Conservation (phyloP, 345 rosid species). For the Boechera retrofracta region DNA sequence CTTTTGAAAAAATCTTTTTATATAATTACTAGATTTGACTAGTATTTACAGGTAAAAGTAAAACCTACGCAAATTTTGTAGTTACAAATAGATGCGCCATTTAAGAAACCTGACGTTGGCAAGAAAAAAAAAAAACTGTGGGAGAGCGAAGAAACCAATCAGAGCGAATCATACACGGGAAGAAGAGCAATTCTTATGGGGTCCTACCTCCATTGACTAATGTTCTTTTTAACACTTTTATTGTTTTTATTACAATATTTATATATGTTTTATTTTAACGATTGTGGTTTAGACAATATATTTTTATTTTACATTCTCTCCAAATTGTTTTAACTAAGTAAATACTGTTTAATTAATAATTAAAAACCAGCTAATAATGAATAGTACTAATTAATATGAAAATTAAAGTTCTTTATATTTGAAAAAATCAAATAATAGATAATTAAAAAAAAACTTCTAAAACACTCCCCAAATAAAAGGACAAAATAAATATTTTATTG, state of each 20-base stretch:
- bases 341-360: too few relatives aligned
- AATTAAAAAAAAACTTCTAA: too few relatives aligned
- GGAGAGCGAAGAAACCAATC: constrained; percentile 30
- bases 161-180: constrained; percentile 22
- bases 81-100: constrained; percentile 18
- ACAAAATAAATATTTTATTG: too few relatives aligned
- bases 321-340: too few relatives aligned
- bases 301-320: too few relatives aligned
- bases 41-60: not conserved
- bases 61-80: not conserved
- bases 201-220: constrained; percentile 20
- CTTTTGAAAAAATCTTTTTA: constrained; percentile 1
- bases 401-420: too few relatives aligned
- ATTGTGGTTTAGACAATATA: too few relatives aligned
- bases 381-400: too few relatives aligned
- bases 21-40: constrained; percentile 26
- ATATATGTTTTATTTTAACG: too few relatives aligned
- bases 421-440: too few relatives aligned
- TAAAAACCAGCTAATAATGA: too few relatives aligned
- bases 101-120: constrained; percentile 24
- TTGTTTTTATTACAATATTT: not conserved
- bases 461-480: too few relatives aligned
- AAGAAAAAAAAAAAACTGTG: constrained; percentile 3
- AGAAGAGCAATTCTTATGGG: constrained; percentile 8
- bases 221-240: not conserved